Evolutionary conservation across 768 basidiomycete species (phyloP), one percentile per base, ranked within the genome.

Genomic region (Rhodocollybia butyracea): DNA sequence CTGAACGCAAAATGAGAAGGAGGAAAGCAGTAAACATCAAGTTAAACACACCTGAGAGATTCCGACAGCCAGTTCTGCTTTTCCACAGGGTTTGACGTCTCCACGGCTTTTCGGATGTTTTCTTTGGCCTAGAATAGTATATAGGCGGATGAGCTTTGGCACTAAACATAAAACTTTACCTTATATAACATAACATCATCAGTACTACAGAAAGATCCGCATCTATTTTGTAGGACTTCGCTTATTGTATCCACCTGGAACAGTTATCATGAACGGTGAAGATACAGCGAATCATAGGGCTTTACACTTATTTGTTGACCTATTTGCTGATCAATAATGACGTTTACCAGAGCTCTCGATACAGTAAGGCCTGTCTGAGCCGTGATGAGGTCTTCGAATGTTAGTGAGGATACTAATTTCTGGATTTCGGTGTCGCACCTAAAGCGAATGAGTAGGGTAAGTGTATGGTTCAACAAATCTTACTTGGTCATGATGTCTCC

Each of bases 181-280:
- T 99, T 99, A 76, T 98, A 98, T 27, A 97, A 71, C 81, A 97
- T 91, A 41, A 99, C 97, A 71, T 99, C 97, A 65, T 98, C 97
- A 2, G 95, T 88, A 61, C 95, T 95, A 70, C 94, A 98, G 80
- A 98, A 98, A 13, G 94, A 92, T 2, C 96, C 95, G 61, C 97
- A 99, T 67, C 94, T 81, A 63, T 91, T 86, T 66, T 98, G 96
- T 36, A 99, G 73, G 40, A 94, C 85, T 63, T 98, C 94, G 66
- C 93, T 96, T 68, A 99, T 91, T 5, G 94, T 91, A 69, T 99
- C 97, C 59, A 99, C 91, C 94, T 96, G 57, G 27, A 57, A 52
- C 31, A 55, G n/a, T n/a, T n/a, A n/a, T n/a, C n/a, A n/a, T n/a
- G 13, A n/a, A 57, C 61, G 50, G 57, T 50, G 59, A 38, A 57